Conservation (phyloP, 306 rosid species). For the Sindora glabra region DNA sequence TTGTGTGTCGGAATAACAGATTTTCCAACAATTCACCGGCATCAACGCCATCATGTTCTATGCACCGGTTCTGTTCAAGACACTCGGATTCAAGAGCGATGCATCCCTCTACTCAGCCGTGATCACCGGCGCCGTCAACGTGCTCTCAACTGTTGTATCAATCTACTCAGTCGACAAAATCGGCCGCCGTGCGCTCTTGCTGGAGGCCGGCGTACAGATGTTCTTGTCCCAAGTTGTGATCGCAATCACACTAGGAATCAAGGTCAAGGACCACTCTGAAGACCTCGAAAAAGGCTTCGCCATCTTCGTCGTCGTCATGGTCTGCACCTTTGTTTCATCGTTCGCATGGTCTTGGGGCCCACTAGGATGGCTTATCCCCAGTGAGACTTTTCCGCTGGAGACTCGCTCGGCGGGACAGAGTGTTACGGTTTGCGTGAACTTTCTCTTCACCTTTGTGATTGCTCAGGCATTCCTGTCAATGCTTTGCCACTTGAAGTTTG, state of each 20-base stretch:
- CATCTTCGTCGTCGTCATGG: slow-evolving; percentile 10
- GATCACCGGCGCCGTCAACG: slow-evolving; percentile 28
- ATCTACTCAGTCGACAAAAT: slow-evolving; percentile 22
- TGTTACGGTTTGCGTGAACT: slow-evolving; percentile 32
- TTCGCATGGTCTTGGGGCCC: slow-evolving; percentile 65
- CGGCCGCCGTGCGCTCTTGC: slow-evolving; percentile 30
- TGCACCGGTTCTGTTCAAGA: slow-evolving; percentile 32
- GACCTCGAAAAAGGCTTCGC: too few species aligned
- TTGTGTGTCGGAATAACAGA: too few species aligned
- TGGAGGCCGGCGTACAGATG: slow-evolving; percentile 42
- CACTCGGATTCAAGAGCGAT: slow-evolving; percentile 27
- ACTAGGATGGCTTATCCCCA: slow-evolving; percentile 40
- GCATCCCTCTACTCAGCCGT: slow-evolving; percentile 36
- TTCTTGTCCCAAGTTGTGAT: slow-evolving; percentile 11
- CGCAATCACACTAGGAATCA: slow-evolving; percentile 7
- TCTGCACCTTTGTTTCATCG: slow-evolving; percentile 35
- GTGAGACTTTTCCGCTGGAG: slow-evolving; percentile 38
- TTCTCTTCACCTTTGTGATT: slow-evolving; percentile 24
- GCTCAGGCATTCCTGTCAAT: slow-evolving; percentile 22
- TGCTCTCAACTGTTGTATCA: slow-evolving; percentile 26
- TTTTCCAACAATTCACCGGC: slow-evolving; percentile 42
- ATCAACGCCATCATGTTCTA: slow-evolving; percentile 39
- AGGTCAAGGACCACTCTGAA: background rate
- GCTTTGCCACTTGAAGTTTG: slow-evolving; percentile 39
- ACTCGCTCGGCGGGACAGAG: slow-evolving; percentile 36